phyloP scores from a whole-genome alignment of 805 yeast species.

The Candida manassasensis region DNA sequence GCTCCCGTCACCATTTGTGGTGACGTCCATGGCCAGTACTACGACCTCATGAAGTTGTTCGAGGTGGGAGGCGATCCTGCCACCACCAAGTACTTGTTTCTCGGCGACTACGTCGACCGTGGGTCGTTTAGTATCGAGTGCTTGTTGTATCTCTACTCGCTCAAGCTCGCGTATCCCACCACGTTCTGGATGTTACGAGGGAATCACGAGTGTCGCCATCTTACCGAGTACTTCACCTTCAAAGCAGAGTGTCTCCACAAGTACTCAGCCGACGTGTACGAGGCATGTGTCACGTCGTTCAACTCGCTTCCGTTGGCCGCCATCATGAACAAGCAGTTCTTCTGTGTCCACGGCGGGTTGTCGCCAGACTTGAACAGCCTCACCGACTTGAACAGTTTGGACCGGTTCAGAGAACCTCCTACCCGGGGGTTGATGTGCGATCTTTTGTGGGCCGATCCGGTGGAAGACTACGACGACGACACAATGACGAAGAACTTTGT shows the following conservation, averaged over 20 bases:
- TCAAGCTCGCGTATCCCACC: constrained; percentile 71
- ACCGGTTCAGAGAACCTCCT: constrained; percentile 90
- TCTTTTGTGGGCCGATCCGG: constrained; percentile 92
- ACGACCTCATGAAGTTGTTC: constrained; percentile 81
- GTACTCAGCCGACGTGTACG: constrained; percentile 61
- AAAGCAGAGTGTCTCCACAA: constrained; percentile 86
- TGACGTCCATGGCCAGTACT: constrained; percentile 95
- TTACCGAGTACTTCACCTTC: constrained; percentile 92
- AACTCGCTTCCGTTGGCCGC: constrained; percentile 90
- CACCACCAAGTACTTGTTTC: constrained; percentile 69
- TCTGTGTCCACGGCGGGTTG: constrained; percentile 95
- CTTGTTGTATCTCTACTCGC: constrained; percentile 66
- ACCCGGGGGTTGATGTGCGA: constrained; percentile 93
- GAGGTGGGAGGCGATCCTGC: constrained; percentile 91
- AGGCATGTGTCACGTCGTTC: constrained; percentile 71
- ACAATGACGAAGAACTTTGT: constrained; percentile 44
- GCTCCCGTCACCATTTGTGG: constrained; percentile 97
- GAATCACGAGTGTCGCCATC: constrained; percentile 90
- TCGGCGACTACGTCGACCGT: constrained; percentile 95
- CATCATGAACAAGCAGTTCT: constrained; percentile 86
- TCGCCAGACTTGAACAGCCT: constrained; percentile 76
- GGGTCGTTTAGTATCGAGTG: constrained; percentile 89
- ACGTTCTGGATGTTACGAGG: constrained; percentile 84
- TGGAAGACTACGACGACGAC: constrained; percentile 68
- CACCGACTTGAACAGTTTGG: constrained; percentile 61